A percentile compares a stretch with the other conserved stretches of the same genome.
phyloP scores from a whole-genome alignment of 148 eudicot species.

The Rhododendron henanense region DNA sequence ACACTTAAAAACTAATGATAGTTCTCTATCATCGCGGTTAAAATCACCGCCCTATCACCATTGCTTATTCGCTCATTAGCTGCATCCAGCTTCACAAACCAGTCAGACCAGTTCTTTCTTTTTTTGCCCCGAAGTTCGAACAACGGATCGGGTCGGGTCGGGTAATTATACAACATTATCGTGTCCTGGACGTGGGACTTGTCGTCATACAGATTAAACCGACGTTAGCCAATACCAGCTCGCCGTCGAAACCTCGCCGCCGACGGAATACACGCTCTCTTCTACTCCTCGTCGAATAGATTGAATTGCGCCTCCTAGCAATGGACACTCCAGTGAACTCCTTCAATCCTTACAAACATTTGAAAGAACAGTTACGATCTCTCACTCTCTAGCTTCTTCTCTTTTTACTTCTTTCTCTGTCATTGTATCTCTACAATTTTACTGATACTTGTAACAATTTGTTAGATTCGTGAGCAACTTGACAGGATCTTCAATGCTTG shows the following conservation, averaged over 20 bases:
- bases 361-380: slow-evolving; percentile 69
- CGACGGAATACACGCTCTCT: neutral
- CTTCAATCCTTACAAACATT: slow-evolving; percentile 69
- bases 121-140: too few species aligned
- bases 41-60: too few species aligned
- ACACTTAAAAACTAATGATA: too few species aligned
- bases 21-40: too few species aligned
- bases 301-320: slow-evolving; percentile 7
- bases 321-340: slow-evolving; percentile 56
- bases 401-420: neutral
- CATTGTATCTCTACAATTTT: neutral
- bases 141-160: neutral
- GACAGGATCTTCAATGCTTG: slow-evolving; percentile 76
- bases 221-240: neutral
- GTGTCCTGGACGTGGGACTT: neutral
- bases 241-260: neutral
- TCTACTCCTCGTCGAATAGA: too few species aligned
- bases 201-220: neutral
- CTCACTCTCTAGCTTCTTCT: neutral
- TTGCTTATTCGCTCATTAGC: too few species aligned
- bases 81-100: too few species aligned
- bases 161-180: neutral
- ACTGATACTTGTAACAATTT: neutral
- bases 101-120: too few species aligned
- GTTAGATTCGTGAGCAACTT: slow-evolving; percentile 91